Conservation (phyloP, 495 filamentous ascomycete species). For the Wilcoxina mikolae region DNA sequence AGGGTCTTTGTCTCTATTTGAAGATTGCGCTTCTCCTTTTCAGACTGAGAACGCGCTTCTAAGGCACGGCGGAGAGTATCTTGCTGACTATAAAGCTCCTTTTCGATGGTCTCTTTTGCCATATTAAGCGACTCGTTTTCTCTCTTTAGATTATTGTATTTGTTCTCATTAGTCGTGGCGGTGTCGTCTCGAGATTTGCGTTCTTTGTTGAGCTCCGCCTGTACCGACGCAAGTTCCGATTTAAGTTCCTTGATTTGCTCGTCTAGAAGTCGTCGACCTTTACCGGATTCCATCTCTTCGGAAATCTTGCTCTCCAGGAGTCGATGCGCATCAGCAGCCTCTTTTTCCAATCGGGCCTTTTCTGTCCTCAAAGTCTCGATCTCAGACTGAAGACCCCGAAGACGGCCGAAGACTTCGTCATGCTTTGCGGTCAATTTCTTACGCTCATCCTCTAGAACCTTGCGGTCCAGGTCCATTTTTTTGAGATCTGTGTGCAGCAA, state of each 20-base stretch:
- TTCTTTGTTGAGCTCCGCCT: conserved; percentile 79
- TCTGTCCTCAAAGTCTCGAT: conserved; percentile 74
- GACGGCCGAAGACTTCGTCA: conserved; percentile 59
- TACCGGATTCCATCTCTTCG: conserved; percentile 72
- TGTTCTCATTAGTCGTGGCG: conserved; percentile 79
- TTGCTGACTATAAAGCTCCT: conserved; percentile 96
- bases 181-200: conserved; percentile 94
- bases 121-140: conserved; percentile 83
- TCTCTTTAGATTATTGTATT: conserved; percentile 60
- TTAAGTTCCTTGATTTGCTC: conserved; percentile 79
- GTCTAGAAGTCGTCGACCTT: conserved; percentile 75
- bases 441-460: conserved; percentile 60
- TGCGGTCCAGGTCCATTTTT: conserved; percentile 62
- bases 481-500: conserved; percentile 71
- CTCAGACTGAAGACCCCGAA: conserved; percentile 77
- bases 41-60: conserved; percentile 60
- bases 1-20: conserved; percentile 72
- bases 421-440: conserved; percentile 52
- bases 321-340: conserved; percentile 73
- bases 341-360: conserved; percentile 66
- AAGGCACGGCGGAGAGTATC: conserved; percentile 80
- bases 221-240: conserved; percentile 62
- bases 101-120: conserved; percentile 92
- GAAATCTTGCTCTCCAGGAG: conserved; percentile 76
- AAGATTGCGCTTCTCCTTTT: conserved; percentile 76